Evolutionary conservation across 176 grass and related monocot genomes (phyloP), one percentile per base, ranked within the genome.

Genomic region (Bothriochloa decipiens): DNA sequence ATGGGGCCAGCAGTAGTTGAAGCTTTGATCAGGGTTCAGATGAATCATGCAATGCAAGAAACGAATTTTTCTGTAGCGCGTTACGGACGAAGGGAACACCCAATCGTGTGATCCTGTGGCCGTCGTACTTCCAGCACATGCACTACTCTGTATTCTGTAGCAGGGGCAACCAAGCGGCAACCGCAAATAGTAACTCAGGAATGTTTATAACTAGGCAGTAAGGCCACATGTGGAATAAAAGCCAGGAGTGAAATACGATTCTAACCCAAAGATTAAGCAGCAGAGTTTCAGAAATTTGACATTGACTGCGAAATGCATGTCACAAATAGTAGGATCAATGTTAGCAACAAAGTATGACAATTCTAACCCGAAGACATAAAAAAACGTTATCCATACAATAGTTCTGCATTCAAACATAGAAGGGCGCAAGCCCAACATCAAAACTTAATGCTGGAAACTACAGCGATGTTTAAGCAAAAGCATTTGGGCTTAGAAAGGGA

Each of bases 1-100:
- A 81, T 77, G 83, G 88, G 88, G 41, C 72, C 88, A 22, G 78
- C 78, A 50, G 32, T 65, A 53, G 88, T 77, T 77, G 83, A 86
- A 63, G 65, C 33, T 55, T 63, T 77, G 72, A 66, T 18, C 64
- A 35, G 28, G 67, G 33, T 55, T 86, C 78, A 72, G 78, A 86
- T 23, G 83, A 71, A 86, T 42, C 78, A 76, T 71, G 70, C 77
- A 76, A 70, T 27, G 41, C 17, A 77, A 65, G 36, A 5, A 71
- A 41, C 49, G 2, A 68, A 28, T 37, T 76, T 41, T 39, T 11
- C 53, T 65, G 55, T 65, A 40, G 68, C 43, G 33, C 12, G n/a
- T n/a, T 73, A 28, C 10, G n/a, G 42, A 75, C 69, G 8, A 58
- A 60, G 67, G 49, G 67, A 81, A 81, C 60, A 72, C 61, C 18